These are phyloP conservation scores for Cystobasidium ongulense DNA, from an alignment of 768 basidiomycete species.

Conservation along the genomic window DNA sequence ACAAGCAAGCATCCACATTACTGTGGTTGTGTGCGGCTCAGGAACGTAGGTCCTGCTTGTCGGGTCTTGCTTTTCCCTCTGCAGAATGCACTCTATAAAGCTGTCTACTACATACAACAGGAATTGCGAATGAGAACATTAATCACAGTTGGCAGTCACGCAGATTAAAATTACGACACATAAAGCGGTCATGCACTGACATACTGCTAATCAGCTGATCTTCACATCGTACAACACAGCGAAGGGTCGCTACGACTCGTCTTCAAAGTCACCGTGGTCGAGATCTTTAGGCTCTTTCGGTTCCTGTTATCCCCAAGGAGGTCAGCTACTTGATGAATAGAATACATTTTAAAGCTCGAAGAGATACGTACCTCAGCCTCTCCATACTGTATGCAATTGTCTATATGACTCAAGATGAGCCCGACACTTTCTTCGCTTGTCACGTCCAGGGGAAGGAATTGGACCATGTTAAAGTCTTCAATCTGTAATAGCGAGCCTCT, in stretches of 20 bases:
- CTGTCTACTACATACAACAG: too few species aligned
- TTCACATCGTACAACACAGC: too few species aligned
- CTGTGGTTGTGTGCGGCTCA: too few species aligned
- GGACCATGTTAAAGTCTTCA: conserved; percentile 95
- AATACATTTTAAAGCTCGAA: not conserved
- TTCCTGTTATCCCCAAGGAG: conserved; percentile 46
- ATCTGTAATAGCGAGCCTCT: conserved; percentile 56
- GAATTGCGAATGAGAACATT: too few species aligned
- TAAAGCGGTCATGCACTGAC: too few species aligned
- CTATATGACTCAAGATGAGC: conserved; percentile 85
- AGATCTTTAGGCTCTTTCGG: conserved; percentile 69
- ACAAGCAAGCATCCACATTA: too few species aligned
- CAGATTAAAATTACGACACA: too few species aligned
- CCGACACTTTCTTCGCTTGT: conserved; percentile 81
- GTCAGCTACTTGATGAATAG: conserved; percentile 59
- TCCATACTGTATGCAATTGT: conserved; percentile 97
- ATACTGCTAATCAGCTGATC: too few species aligned
- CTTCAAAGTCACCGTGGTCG: conserved; percentile 78
- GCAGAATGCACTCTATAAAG: too few species aligned
- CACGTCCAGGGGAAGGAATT: conserved; percentile 89
- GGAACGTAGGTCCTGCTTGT: too few species aligned
- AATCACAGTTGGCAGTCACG: too few species aligned
- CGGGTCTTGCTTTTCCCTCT: too few species aligned
- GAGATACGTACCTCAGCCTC: conserved; percentile 52
- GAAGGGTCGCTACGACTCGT: not conserved